These are phyloP conservation scores for Golovinomyces cichoracearum DNA, from an alignment of 2,329 filamentous ascomycete genomes.

Conservation along the genomic window DNA sequence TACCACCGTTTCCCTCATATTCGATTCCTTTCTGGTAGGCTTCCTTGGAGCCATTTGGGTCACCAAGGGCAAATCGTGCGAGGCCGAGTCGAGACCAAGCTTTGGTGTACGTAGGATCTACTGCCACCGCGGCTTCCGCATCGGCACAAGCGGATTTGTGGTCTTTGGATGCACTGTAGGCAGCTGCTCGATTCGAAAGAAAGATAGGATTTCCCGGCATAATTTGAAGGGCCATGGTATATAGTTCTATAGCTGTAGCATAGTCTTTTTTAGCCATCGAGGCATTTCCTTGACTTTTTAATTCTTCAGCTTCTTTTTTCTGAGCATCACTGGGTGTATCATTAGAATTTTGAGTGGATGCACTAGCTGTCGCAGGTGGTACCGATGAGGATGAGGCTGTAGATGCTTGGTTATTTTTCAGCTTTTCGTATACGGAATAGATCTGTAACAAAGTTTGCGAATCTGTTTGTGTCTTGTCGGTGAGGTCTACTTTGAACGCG, in stretches of 20 bases:
- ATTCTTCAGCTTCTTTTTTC: constrained; percentile 58
- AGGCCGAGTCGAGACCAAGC: constrained; percentile 86
- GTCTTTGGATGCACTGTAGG: constrained; percentile 61
- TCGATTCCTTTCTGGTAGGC: constrained; percentile 85
- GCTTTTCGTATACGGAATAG: constrained; percentile 88
- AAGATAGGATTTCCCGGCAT: constrained; percentile 79
- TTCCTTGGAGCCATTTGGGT: constrained; percentile 77
- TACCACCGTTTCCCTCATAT: constrained; percentile 76
- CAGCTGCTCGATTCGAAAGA: constrained; percentile 89
- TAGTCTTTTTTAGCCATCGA: constrained; percentile 94
- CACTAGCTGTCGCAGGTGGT: constrained; percentile 18
- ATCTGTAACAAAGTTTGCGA: constrained; percentile 71
- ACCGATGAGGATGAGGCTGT: constrained; percentile 19
- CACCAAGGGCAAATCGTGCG: constrained; percentile 71
- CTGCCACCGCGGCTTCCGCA: constrained; percentile 66
- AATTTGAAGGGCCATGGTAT: constrained; percentile 63
- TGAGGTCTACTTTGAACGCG: constrained; percentile 81
- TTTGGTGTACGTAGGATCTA: constrained; percentile 87
- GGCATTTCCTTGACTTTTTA: constrained; percentile 79
- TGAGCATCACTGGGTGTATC: constrained; percentile 20
- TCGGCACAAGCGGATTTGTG: constrained; percentile 66
- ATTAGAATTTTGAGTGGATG: constrained; percentile 14
- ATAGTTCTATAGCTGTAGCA: constrained; percentile 51
- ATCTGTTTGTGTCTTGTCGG: constrained; percentile 53
- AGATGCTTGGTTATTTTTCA: constrained; percentile 28